A percentile compares a stretch with the other conserved stretches of the same genome.
phyloP scores from a whole-genome alignment of 2,329 filamentous ascomycete species.

The Tolypocladium paradoxum region DNA sequence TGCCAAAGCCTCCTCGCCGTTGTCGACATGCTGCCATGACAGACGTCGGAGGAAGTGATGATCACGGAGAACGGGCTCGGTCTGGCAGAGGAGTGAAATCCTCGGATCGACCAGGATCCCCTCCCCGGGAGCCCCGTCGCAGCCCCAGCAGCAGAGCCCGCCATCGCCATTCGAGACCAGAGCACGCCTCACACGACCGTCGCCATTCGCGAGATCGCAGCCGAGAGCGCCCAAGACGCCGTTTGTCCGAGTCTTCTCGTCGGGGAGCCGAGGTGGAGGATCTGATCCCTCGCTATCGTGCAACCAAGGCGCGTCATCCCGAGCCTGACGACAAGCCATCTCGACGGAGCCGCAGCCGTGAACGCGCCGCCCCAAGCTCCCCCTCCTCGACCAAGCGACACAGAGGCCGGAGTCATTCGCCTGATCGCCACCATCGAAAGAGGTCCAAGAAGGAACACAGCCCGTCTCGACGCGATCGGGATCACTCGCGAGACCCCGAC shows the following conservation, averaged over 20 bases:
- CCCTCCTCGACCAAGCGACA: constrained; percentile 29
- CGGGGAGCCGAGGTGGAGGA: constrained; percentile 21
- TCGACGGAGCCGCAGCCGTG: constrained; percentile 24
- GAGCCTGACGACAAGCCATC: constrained; percentile 19
- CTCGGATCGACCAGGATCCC: constrained; percentile 20
- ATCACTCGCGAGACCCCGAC: constrained; percentile 25
- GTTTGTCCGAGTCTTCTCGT: constrained; percentile 15
- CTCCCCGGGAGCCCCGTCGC: constrained; percentile 20
- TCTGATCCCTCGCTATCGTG: constrained; percentile 27
- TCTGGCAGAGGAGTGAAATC: constrained; percentile 21
- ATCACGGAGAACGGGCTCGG: constrained; percentile 25
- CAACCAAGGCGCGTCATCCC: constrained; percentile 17
- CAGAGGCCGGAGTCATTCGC: constrained; percentile 30
- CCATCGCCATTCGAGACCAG: constrained; percentile 21
- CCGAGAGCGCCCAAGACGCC: constrained; percentile 20
- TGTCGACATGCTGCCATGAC: constrained; percentile 30
- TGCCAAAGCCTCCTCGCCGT: constrained; percentile 22
- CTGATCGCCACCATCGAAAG: constrained; percentile 26
- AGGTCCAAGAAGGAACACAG: constrained; percentile 24
- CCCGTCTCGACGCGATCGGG: constrained; percentile 27
- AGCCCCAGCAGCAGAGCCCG: constrained; percentile 16
- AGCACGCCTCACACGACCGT: constrained; percentile 24
- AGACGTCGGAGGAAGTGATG: constrained; percentile 25
- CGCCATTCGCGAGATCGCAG: constrained; percentile 27
- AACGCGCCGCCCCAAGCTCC: constrained; percentile 20